These are phyloP conservation scores for Arthrobotrys entomopaga DNA, from an alignment of 2,329 filamentous ascomycete genomes.

Conservation along the genomic window DNA sequence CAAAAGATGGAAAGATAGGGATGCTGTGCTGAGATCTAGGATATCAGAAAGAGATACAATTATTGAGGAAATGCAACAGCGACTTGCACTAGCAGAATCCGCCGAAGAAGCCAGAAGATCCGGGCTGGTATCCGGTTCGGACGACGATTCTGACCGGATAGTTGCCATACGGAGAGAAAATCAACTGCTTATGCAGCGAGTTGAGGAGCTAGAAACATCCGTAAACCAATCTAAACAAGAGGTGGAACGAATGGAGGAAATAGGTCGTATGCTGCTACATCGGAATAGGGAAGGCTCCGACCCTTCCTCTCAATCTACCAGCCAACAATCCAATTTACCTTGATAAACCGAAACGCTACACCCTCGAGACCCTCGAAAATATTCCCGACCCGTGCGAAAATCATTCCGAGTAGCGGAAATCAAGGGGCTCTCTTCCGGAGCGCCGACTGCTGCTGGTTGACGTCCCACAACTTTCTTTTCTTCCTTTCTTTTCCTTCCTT, in stretches of 20 bases:
- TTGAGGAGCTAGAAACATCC: conserved; percentile 31
- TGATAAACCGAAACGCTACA: not conserved
- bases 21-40: conserved; percentile 23
- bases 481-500: no score
- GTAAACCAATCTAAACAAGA: conserved; percentile 40
- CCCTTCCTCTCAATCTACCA: not conserved
- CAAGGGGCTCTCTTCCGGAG: conserved; percentile 9
- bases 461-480: not conserved
- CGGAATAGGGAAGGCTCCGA: conserved; percentile 36
- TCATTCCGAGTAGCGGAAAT: not conserved
- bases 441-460: not conserved
- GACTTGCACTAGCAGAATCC: conserved; percentile 22
- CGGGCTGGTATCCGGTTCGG: conserved; percentile 8
- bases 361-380: no score
- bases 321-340: conserved; percentile 21
- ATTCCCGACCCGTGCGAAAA: no score
- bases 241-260: conserved; percentile 45
- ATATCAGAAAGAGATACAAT: conserved; percentile 34
- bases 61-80: conserved; percentile 47
- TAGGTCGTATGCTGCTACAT: conserved; percentile 46
- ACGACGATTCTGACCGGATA: conserved; percentile 29
- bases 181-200: conserved; percentile 31
- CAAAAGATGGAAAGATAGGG: conserved; percentile 49
- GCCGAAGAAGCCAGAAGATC: conserved; percentile 19
- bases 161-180: conserved; percentile 36